Conservation (phyloP, 2,329 filamentous ascomycete genomes). For the Zymoseptoria crescenta region DNA sequence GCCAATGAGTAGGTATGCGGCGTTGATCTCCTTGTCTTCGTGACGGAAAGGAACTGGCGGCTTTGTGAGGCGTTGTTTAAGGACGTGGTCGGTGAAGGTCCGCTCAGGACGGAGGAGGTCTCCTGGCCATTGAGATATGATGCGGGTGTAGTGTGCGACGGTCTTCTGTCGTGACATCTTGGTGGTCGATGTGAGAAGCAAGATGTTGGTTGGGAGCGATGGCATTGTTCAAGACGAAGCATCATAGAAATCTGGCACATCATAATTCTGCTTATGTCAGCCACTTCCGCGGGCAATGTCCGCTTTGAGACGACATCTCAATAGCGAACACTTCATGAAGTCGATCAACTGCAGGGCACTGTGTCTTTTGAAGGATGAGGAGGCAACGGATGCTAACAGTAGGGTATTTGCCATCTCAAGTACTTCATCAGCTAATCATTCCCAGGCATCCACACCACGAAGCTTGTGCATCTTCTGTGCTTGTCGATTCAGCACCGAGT, state of each 20-base stretch:
- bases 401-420: neutral
- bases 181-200: neutral
- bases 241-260: neutral
- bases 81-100: conserved; percentile 39
- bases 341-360: conserved; percentile 2
- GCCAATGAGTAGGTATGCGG: conserved; percentile 53
- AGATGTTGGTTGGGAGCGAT: neutral
- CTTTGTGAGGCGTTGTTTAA: conserved; percentile 35
- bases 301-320: neutral
- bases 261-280: neutral
- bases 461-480: conserved; percentile 29
- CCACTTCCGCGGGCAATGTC: neutral
- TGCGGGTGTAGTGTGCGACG: conserved; percentile 43
- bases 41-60: conserved; percentile 20
- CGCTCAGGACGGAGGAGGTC: conserved; percentile 42
- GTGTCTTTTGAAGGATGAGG: conserved; percentile 17
- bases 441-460: conserved; percentile 24
- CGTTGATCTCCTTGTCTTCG: conserved; percentile 47
- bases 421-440: conserved; percentile 6
- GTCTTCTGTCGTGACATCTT: conserved; percentile 17
- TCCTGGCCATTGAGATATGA: conserved; percentile 43
- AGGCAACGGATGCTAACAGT: conserved; percentile 25
- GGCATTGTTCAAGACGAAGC: neutral
- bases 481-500: conserved; percentile 20
- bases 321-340: conserved; percentile 1